Evolutionary conservation across 768 basidiomycete genomes (phyloP), one percentile per base, ranked within the genome.

Genomic region (Dentipellis fragilis): DNA sequence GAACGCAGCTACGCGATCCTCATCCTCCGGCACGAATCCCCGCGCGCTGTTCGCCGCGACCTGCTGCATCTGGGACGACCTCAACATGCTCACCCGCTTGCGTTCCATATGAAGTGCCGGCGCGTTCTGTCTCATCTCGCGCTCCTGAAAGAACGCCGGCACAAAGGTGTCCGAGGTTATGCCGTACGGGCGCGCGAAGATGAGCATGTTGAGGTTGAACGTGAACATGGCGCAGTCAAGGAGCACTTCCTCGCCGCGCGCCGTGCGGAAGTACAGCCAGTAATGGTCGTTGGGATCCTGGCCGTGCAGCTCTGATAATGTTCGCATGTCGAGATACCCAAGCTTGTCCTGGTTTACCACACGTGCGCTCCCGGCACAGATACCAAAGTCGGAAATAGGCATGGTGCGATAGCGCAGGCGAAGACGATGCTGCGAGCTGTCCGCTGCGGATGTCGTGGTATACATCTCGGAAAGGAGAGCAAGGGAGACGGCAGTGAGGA

Each of bases 241-340:
- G 16, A 64, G 64, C 23, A 77, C 56, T 22, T 74, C 69, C 51
- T 77, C 69, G 2, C 75, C 76, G 3, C 67, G 59, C 1, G 73
- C 56, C 1, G 73, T 76, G 8, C 62, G 73, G 68, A 79, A 77
- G 58, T 75, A 80, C 8, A 78, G 65, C 75, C 76, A 78, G 58
- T 77, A 77, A 57, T 77, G 76, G 17, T 77, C 72, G 23, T 72
- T 57, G 1, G 75, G 73, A 58, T 76, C 70, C 50, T 76, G 75
- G 3, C 73, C 71, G 47, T 64, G 63, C 21, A 56, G 48, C 34
- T 71, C 66, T 1, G 55, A 61, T 7, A 62, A 51, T 19, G 66
- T 62, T 9, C 63, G 42, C 17, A 59, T 42, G 22, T 52, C 46
- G 10, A 63, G 63, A 62, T 73, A 76, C 5, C 68, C 68, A 12